Evolutionary conservation across 768 basidiomycete genomes (phyloP).

Genomic region (Tulasnella sp.): DNA sequence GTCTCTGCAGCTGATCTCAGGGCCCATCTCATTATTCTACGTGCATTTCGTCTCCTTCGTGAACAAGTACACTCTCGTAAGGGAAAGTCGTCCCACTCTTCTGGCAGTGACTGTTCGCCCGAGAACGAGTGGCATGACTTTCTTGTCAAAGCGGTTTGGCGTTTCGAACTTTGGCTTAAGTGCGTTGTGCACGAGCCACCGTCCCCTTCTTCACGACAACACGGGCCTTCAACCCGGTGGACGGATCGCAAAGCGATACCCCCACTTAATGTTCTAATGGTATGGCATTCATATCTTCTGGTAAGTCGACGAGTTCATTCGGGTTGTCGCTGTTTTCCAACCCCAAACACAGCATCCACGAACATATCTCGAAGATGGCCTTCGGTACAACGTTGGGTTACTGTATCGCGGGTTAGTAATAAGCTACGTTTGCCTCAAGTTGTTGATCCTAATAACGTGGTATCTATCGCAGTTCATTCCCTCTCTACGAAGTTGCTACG

Average conservation of each 20-base stretch:
- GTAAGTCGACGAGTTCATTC: neutral
- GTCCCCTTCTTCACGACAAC: neutral
- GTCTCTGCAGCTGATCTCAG: slow-evolving; percentile 4
- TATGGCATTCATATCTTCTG: slow-evolving; percentile 16
- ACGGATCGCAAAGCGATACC: neutral
- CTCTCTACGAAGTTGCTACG: slow-evolving; percentile 2
- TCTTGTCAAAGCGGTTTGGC: slow-evolving; percentile 14
- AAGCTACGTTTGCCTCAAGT: neutral
- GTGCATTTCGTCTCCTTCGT: slow-evolving; percentile 14
- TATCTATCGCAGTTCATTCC: slow-evolving; percentile 4
- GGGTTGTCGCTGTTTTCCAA: neutral
- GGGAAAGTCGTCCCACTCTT: neutral
- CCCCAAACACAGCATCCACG: slow-evolving; percentile 15
- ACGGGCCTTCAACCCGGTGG: neutral
- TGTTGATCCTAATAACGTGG: neutral
- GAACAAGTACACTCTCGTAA: neutral
- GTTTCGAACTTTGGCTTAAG: slow-evolving; percentile 15
- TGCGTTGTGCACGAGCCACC: neutral
- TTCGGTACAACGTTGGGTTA: neutral
- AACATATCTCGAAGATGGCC: slow-evolving; percentile 15
- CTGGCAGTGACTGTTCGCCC: neutral
- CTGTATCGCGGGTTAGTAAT: neutral
- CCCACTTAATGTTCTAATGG: slow-evolving; percentile 17
- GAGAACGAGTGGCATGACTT: slow-evolving; percentile 17
- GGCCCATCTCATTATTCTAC: slow-evolving; percentile 17